Base-by-base conservation (phyloP, 2,329 filamentous ascomycete genomes). In the Trichoderma semiorbis region DNA sequence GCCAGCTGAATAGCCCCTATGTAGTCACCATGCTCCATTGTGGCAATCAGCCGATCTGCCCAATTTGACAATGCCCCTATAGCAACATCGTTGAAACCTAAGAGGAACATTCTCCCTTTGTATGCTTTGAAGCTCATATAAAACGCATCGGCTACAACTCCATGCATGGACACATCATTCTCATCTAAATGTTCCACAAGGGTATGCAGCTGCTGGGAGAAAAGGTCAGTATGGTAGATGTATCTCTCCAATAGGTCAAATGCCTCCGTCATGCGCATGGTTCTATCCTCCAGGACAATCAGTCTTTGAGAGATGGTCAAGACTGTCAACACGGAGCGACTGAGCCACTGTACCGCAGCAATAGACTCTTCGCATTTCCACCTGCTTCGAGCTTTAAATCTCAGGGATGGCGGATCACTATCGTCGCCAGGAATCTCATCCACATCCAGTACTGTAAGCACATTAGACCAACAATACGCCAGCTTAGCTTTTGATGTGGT, bases 11-110 rank as follows among this genome's bases (percentile, higher is more conserved):
- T 97, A 2, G 96, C 95, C 14, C 90, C 92, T 74, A 99, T 92
- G 78, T 97, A 97, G 81, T 98, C 94, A n/a, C 96, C 96, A 71
- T 94, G 90, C 79, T 98, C 95, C 93, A 99, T 98, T 76, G 98
- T 86, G 0, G 95, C 95, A 75, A 98, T 90, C 21, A 99, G 85
- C 53, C 96, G 88, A 80, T 99, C 96, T 3, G 96, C 95, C 96
- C 96, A 99, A 76, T 99, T 99, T 0, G 96, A 98, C 39, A 99
- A 83, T 5, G 92, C 93, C 2, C 96, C 96, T 62, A 98, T 93
- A 0, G 94, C 93, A 53, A 98, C 85, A 78, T 98, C 95, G 78
- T 95, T 96, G 83, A 95, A 95, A n/a, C 96, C 95, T 10, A 99
- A 86, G 5, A 98, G 84, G 78, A 99, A 99, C 43, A 98, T 85